Evolutionary conservation across 2,329 filamentous ascomycete species (phyloP).

Genomic region (Penicillium sp.): DNA sequence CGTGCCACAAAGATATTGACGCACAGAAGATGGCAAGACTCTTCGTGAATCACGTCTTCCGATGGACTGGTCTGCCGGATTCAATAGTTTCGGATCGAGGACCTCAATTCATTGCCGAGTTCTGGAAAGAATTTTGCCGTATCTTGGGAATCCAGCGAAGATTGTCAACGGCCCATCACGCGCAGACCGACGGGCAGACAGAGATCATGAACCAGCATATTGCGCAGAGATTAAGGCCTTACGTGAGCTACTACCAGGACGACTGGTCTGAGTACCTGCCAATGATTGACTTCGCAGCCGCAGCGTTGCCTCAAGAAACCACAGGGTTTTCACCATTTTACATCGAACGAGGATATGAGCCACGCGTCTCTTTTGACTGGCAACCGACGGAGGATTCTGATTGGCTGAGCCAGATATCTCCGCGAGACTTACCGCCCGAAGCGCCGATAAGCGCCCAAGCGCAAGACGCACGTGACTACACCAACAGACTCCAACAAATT

Average conservation of each 20-base stretch:
- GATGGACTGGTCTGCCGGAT: too few relatives aligned
- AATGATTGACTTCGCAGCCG: neutral
- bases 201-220: slow-evolving; percentile 13
- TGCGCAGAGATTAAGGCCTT: neutral
- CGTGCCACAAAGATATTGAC: too few relatives aligned
- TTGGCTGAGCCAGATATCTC: too few relatives aligned
- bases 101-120: slow-evolving; percentile 8
- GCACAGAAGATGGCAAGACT: too few relatives aligned
- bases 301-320: neutral
- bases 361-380: too few relatives aligned
- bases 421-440: too few relatives aligned
- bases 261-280: slow-evolving; percentile 11
- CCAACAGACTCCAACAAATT: too few relatives aligned
- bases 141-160: slow-evolving; percentile 1
- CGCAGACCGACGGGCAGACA: neutral
- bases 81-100: neutral
- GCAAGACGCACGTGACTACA: too few relatives aligned
- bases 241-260: slow-evolving; percentile 11
- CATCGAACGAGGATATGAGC: too few relatives aligned
- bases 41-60: too few relatives aligned
- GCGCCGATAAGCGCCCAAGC: too few relatives aligned
- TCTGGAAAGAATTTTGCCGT: slow-evolving; percentile 13
- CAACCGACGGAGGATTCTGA: too few relatives aligned
- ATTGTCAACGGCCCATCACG: neutral
- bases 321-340: neutral